Percentiles rank a stretch among this genome's conserved stretches.
These are phyloP conservation scores for Ceratocystis cubensis DNA, from an alignment of 2,329 filamentous ascomycete genomes.

Conservation along the genomic window DNA sequence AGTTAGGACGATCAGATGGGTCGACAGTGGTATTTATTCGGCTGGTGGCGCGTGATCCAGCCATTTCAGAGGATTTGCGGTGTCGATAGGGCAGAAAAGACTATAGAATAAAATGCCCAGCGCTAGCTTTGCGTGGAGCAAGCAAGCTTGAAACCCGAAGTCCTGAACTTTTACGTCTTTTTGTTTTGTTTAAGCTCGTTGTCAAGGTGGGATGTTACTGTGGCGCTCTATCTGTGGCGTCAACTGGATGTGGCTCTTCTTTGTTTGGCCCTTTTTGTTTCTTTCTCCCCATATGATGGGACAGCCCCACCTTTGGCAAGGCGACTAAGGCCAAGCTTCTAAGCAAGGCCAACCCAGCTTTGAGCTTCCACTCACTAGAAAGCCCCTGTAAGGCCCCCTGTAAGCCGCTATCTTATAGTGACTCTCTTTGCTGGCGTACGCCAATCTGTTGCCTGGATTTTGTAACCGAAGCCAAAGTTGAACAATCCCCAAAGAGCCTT, in stretches of 20 bases:
- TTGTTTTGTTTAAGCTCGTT: conserved; percentile 1
- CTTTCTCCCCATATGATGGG: no score
- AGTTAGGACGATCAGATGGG: conserved; percentile 13
- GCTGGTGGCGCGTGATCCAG: conserved; percentile 21
- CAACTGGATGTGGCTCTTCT: background rate
- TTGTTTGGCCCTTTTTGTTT: background rate
- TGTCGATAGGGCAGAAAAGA: background rate
- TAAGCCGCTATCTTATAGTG: background rate
- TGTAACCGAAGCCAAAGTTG: background rate
- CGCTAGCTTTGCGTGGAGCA: no score
- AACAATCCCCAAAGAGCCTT: background rate
- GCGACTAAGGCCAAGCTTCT: conserved; percentile 8
- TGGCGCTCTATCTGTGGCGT: conserved; percentile 8
- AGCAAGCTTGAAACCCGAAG: background rate
- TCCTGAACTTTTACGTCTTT: background rate
- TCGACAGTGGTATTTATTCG: conserved; percentile 18
- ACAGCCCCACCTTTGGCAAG: conserved; percentile 18
- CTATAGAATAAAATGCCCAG: no score
- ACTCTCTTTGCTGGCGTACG: conserved; percentile 16
- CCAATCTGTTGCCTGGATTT: conserved; percentile 13
- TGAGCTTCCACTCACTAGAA: background rate
- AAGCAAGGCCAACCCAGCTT: background rate
- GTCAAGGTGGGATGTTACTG: conserved; percentile 14
- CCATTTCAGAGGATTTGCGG: conserved; percentile 16
- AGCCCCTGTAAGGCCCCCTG: background rate